Conservation (phyloP, 768 basidiomycete species). For the Gelatoporia subvermispora region DNA sequence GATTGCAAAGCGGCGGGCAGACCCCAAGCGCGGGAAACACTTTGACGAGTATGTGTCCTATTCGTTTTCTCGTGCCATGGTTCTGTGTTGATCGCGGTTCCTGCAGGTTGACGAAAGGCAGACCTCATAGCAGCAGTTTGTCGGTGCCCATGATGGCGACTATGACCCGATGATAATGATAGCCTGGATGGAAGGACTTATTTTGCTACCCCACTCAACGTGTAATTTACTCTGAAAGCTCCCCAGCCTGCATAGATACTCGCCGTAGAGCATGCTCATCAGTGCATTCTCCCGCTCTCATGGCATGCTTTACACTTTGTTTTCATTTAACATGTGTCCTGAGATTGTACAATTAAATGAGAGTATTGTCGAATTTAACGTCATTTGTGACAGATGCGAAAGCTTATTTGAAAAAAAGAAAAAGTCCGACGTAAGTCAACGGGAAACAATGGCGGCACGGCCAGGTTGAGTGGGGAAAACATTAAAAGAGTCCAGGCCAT, state of each 20-base stretch:
- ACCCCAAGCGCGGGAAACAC: conserved; percentile 84
- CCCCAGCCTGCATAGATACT: too few relatives aligned
- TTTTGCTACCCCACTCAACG: background rate
- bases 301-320: too few relatives aligned
- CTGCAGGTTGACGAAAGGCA: conserved; percentile 12
- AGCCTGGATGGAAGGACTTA: too few relatives aligned
- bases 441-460: too few relatives aligned
- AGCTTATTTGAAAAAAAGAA: too few relatives aligned
- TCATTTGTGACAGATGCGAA: too few relatives aligned
- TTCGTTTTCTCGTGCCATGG: background rate
- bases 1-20: conserved; percentile 77
- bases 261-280: too few relatives aligned
- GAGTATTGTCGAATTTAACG: too few relatives aligned
- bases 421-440: too few relatives aligned
- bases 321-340: background rate
- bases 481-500: too few relatives aligned
- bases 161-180: conserved; percentile 16
- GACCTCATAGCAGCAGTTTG: conserved; percentile 11
- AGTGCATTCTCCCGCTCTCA: background rate
- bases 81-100: background rate
- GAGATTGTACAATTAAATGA: too few relatives aligned
- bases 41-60: conserved; percentile 54
- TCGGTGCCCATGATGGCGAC: conserved; percentile 21
- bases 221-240: background rate
- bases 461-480: too few relatives aligned